Evolutionary conservation across 805 yeast genomes (phyloP), one percentile per base, ranked within the genome.

Genomic region (Candida yuanshanica): DNA sequence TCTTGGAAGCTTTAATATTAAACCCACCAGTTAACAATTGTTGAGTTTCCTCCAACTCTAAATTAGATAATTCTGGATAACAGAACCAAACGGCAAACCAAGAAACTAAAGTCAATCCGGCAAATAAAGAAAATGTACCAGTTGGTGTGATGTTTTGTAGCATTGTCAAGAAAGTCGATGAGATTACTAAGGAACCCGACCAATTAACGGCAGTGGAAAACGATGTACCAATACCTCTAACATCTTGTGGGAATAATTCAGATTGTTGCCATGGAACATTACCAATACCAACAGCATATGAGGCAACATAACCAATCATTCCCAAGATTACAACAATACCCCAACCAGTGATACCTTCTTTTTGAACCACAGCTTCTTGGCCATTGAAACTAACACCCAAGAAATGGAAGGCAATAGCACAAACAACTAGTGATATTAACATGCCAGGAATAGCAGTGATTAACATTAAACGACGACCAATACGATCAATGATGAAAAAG

Each of bases 221-320:
- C 44, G 95, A 86, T 9, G 89, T 81, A 46, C 98, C 98, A 36
- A 88, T 73, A 44, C 96, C 95, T 61, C 99, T 79, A 25, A 91
- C 96, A 47, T 80, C 77, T 71, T 90, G 95, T 26, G 97, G 93
- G 68, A 93, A 89, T 57, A 91, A 69, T 65, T 91, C 99, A 43
- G 91, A 83, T 59, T 93, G 97, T 60, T 91, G 96, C 99, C 99
- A 91, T 42, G 98, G 97, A 41, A 88, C 93, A 62, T 91, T 90
- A 66, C 99, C 99, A 51, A 90, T 86, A 51, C 98, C 98, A 50
- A 87, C 69, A 37, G 97, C 96, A 60, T 90, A 91, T 40, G 83
- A 79, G 3, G 95, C 96, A 35, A 90, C 96, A 58, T 71, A 93
- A 32, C 79, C 61, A 48, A 91, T 87, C 86, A 90, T 89, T 39